Percentiles rank a stretch among this genome's conserved stretches.
Conservation (phyloP, 306 rosid species). For the Oxytropis ochrocephala region DNA sequence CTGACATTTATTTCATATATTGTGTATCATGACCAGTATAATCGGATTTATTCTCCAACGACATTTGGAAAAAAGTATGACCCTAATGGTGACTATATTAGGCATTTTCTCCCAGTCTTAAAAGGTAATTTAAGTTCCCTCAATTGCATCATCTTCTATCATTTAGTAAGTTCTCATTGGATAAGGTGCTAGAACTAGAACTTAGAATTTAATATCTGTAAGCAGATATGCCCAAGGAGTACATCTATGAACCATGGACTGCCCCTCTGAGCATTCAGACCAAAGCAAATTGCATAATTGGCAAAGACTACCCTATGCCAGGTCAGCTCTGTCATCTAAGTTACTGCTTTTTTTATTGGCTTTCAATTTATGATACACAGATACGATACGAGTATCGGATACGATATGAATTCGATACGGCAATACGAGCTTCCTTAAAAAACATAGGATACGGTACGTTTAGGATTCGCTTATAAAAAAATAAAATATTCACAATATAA, state of each 20-base stretch:
- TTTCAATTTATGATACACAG: too few species aligned
- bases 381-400: too few species aligned
- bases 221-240: conserved; percentile 83
- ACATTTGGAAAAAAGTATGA: conserved; percentile 95
- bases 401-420: too few species aligned
- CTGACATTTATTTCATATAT: conserved; percentile 13
- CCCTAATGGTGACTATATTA: conserved; percentile 74
- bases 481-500: too few species aligned
- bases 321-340: conserved; percentile 42
- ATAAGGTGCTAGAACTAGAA: conserved; percentile 2
- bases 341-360: too few species aligned
- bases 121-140: conserved; percentile 40
- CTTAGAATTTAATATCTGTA: conserved; percentile 7
- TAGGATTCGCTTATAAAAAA: too few species aligned
- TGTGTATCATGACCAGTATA: conserved; percentile 51
- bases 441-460: too few species aligned
- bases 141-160: conserved; percentile 10
- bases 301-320: conserved; percentile 87
- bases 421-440: too few species aligned
- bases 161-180: background rate
- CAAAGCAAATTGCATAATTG: conserved; percentile 84
- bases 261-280: conserved; percentile 85
- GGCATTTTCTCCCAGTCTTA: conserved; percentile 79
- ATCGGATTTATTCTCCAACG: conserved; percentile 80
- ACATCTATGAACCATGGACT: conserved; percentile 94